Conservation (phyloP, 257 asterid species). For the Sherardia arvensis region DNA sequence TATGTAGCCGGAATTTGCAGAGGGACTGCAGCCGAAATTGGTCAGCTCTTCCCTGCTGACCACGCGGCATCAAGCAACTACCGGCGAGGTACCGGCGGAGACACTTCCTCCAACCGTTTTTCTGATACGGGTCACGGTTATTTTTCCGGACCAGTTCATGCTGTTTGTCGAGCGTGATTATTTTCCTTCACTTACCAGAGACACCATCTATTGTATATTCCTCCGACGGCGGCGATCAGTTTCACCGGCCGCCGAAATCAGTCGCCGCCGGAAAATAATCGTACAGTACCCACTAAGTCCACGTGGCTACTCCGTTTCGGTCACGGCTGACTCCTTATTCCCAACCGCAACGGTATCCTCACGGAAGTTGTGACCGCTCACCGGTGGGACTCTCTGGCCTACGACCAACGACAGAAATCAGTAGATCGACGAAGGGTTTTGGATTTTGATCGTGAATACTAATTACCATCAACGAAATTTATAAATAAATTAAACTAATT, state of each 20-base stretch:
- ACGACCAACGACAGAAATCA: too few relatives aligned
- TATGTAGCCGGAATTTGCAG: slow-evolving; percentile 3
- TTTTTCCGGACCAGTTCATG: slow-evolving; percentile 55
- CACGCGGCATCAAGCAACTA: slow-evolving; percentile 26
- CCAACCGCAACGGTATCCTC: slow-evolving; percentile 16
- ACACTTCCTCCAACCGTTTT: slow-evolving; percentile 11
- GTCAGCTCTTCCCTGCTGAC: slow-evolving; percentile 20
- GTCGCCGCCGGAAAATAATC: slow-evolving; percentile 35
- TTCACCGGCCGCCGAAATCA: slow-evolving; percentile 30
- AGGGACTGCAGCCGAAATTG: slow-evolving; percentile 16
- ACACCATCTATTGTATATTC: slow-evolving; percentile 41
- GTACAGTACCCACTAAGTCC: slow-evolving; percentile 51
- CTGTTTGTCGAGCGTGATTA: slow-evolving; percentile 63
- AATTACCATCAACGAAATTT: too few relatives aligned
- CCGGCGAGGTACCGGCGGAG: slow-evolving; percentile 19
- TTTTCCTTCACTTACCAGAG: slow-evolving; percentile 30
- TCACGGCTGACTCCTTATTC: slow-evolving; percentile 20
- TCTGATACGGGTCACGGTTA: slow-evolving; percentile 43
- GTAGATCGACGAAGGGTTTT: too few relatives aligned
- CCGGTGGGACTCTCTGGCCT: slow-evolving; percentile 56
- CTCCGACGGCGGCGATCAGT: too few relatives aligned
- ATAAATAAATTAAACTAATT: too few relatives aligned
- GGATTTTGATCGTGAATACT: too few relatives aligned
- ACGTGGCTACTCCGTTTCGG: slow-evolving; percentile 42
- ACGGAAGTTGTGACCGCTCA: slow-evolving; percentile 25